phyloP scores from a whole-genome alignment of 2,329 filamentous ascomycete species.

The Colletotrichum limetticola region DNA sequence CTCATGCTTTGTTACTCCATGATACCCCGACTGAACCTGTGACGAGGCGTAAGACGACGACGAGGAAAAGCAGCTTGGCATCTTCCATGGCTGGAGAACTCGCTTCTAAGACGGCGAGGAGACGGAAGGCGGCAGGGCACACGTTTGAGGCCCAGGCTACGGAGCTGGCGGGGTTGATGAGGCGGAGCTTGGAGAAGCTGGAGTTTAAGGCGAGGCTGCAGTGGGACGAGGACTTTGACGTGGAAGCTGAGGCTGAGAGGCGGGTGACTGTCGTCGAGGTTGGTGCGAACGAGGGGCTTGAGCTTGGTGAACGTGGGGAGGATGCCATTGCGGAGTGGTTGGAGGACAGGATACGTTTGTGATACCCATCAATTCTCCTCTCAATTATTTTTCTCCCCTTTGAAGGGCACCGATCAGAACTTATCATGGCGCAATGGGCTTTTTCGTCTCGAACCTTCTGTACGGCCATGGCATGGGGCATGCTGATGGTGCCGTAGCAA shows the following conservation, averaged over 20 bases:
- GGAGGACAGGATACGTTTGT: slow-evolving; percentile 30
- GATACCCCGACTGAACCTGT: slow-evolving; percentile 41
- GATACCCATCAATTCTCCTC: slow-evolving; percentile 10
- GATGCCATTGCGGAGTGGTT: slow-evolving; percentile 46
- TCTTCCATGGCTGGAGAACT: slow-evolving; percentile 37
- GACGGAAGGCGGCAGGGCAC: slow-evolving; percentile 46
- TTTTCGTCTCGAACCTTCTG: too few species aligned
- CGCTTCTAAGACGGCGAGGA: slow-evolving; percentile 1
- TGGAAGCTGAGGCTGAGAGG: slow-evolving; percentile 45
- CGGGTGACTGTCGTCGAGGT: slow-evolving; percentile 52
- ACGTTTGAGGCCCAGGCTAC: slow-evolving; percentile 58
- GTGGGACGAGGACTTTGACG: slow-evolving; percentile 53
- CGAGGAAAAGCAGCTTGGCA: slow-evolving; percentile 27
- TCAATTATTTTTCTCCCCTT: too few species aligned
- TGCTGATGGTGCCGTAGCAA: not conserved
- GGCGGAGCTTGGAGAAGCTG: slow-evolving; percentile 56
- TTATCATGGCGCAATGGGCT: too few species aligned
- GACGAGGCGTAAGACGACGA: slow-evolving; percentile 13
- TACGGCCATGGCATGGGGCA: too few species aligned
- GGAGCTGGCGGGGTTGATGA: slow-evolving; percentile 60
- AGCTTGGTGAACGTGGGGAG: slow-evolving; percentile 43
- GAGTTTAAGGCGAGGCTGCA: slow-evolving; percentile 55
- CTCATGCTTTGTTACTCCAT: slow-evolving; percentile 60
- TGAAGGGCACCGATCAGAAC: too few species aligned
- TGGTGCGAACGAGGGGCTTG: slow-evolving; percentile 43